Evolutionary conservation across 805 yeast species (phyloP), one percentile per base, ranked within the genome.

Genomic region (Kluyveromyces wickerhamii): DNA sequence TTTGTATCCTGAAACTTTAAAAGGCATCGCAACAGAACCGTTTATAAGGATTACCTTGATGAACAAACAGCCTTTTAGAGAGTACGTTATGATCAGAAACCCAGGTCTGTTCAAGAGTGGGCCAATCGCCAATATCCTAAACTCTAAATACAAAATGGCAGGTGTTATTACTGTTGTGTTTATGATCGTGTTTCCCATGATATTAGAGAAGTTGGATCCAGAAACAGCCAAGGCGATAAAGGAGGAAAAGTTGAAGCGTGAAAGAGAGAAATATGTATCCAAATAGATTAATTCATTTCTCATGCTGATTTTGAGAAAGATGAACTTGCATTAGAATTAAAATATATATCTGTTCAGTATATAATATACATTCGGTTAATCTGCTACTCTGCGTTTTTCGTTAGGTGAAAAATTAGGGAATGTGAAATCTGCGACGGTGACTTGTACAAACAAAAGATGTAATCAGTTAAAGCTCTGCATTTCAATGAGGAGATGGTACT

Each of bases 141-240:
- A 56, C 30, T 60, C 63, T 21, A 65, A 62, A 29, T 51, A 63
- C 54, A 65, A 65, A 37, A 42, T 60, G 16, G 56, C 52, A 3
- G 57, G 54, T 14, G 56, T 52, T 5, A 32, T 60, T 0, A 38
- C 63, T 4, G 42, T 43, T 4, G 17, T 63, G 7, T 31, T 47
- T 9, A 25, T 54, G 4, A 34, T 54, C 5, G 29, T 48, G 1
- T 53, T 58, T 38, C 70, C 71, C 13, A 41, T 52, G 27, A 18
- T 64, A 1, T 24, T 65, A n/a, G 68, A 62, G 42, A 59, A 52
- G 35, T 36, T 65, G 19, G 69, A 65, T 37, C 67, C 69, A 23
- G 69, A 62, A 27, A 57, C 63, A 9, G 64, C 65, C 5, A 43
- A 50, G 29, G 42, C 51, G 8, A 46, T 64, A 36, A 57, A 53